These are phyloP conservation scores for Penicillium hesseltinei DNA, from an alignment of 2,329 filamentous ascomycete species.

Conservation along the genomic window DNA sequence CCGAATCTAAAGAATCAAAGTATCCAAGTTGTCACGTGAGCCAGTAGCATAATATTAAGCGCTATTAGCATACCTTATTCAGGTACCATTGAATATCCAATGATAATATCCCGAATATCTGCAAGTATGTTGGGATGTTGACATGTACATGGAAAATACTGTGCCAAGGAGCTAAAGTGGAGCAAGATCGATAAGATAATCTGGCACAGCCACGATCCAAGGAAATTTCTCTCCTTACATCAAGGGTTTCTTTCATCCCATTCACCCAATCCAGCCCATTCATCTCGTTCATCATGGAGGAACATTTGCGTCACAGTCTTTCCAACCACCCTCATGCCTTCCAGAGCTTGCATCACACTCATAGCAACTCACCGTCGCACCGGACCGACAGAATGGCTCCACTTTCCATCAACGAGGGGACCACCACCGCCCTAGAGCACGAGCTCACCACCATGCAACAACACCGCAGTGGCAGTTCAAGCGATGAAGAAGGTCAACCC, in stretches of 20 bases:
- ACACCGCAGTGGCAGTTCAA: conserved; percentile 23
- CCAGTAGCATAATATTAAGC: not conserved
- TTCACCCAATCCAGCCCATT: not conserved
- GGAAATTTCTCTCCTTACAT: conserved; percentile 6
- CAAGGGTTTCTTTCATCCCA: not conserved
- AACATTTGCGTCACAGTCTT: conserved; percentile 30
- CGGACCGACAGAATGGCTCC: conserved; percentile 23
- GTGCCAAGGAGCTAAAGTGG: not conserved
- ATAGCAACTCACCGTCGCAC: conserved; percentile 22
- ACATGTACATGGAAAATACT: not conserved
- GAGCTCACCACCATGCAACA: conserved; percentile 21
- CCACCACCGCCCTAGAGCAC: conserved; percentile 45
- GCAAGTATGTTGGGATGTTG: not conserved
- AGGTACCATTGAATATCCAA: not conserved
- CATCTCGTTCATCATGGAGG: conserved; percentile 23
- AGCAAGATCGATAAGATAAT: not conserved
- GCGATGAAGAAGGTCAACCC: conserved; percentile 48
- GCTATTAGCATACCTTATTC: not conserved
- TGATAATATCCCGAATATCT: not conserved
- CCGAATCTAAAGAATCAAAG: not conserved
- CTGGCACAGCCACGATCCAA: not conserved
- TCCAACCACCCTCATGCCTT: conserved; percentile 30
- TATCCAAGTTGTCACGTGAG: not conserved
- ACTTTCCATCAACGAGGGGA: conserved; percentile 32
- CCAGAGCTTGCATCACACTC: conserved; percentile 21